Conservation (phyloP, 495 filamentous ascomycete species). For the Trichoderma gamsii region DNA sequence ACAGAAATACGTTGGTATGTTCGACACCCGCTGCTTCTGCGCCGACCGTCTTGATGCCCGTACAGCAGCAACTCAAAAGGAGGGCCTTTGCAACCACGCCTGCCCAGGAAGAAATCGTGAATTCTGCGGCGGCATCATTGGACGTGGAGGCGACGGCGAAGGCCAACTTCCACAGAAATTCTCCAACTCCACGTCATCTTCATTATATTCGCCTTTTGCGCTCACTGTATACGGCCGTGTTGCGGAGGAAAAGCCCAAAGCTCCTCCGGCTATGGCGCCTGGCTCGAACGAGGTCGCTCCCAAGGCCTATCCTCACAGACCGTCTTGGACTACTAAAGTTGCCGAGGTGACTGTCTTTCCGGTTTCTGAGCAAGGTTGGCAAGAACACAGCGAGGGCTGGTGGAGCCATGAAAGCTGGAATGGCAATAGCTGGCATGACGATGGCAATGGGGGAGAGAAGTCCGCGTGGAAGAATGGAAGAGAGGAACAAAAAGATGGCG, state of each 20-base stretch:
- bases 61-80: background rate
- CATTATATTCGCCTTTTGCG: background rate
- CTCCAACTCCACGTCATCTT: background rate
- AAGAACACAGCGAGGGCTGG: no score
- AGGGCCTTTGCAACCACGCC: background rate
- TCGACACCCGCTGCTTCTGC: conserved; percentile 5
- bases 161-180: background rate
- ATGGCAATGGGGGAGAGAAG: background rate
- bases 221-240: background rate
- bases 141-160: background rate
- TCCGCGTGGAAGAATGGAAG: background rate
- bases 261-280: background rate
- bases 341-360: background rate
- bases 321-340: background rate
- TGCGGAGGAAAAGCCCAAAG: background rate
- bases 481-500: background rate
- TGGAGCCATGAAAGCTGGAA: background rate
- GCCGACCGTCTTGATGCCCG: background rate
- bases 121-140: conserved; percentile 2
- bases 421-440: background rate
- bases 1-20: conserved; percentile 1
- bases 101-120: background rate
- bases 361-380: background rate
- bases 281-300: background rate
- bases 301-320: background rate